Base-by-base conservation (phyloP, 1,284 basidiomycete genomes). In the Trichosporon sp. region DNA sequence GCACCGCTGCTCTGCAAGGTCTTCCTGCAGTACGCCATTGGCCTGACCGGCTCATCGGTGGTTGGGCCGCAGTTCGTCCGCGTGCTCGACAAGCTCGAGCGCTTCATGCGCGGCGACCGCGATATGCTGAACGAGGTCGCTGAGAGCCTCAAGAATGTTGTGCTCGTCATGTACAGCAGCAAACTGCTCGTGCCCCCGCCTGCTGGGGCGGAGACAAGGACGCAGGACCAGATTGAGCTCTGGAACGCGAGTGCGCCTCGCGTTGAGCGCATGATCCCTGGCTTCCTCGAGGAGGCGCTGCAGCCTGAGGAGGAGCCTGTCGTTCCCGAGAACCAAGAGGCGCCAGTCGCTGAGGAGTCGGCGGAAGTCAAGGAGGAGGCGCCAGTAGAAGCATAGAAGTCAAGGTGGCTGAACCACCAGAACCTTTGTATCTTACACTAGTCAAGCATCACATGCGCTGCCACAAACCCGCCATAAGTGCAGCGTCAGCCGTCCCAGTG, bases 111-210 rank as follows among this genome's bases (percentile, higher is more conserved):
- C 65, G 90, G 92, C 71, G 87, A 88, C 72, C 84, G 86, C 64
- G 93, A 95, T 76, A 91, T 92, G 75, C 80, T 96, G 92, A 88
- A 89, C 74, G 95, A 99, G 78, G 94, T 95, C 0, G 86, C 97
- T 29, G 96, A 99, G 80, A 95, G 93, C 6, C 84, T 99, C 70
- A 99, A 99, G 82, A 99, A 99, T 77, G 91, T 97, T 33, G 81
- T 99, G 25, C 85, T 99, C 59, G 96, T 99, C 52, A 95, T 99
- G 93, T 88, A 95, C 74, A 90, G 92, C 1, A 88, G 89, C 0
- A 85, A 86, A 4, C 86, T 95, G 61, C 85, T 98, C 21, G 84
- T 92, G 4, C 89, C 90, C 1, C 89, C 90, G 8, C 82, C 73
- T 2, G 78, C 82, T 83, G 9, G 25, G 19, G 37, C 76, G 1